phyloP scores from a whole-genome alignment of 2,329 filamentous ascomycete genomes.

The Colletotrichum tamarilloi region DNA sequence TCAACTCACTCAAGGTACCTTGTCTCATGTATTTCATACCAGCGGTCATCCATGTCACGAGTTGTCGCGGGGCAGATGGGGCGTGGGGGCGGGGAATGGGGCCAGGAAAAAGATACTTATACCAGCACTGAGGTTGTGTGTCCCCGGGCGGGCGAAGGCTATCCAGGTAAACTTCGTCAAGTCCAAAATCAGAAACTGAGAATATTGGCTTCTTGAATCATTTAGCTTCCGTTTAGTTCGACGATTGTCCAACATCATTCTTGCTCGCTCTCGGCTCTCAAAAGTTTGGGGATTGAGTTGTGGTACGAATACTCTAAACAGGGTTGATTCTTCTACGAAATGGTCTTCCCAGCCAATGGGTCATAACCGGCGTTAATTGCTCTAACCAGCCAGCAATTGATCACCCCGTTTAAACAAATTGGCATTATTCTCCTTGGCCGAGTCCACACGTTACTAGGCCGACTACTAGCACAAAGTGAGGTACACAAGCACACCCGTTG shows the following conservation, averaged over 20 bases:
- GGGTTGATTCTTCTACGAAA: not conserved
- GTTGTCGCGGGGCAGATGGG: conserved; percentile 17
- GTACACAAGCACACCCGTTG: not conserved
- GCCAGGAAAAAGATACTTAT: not conserved
- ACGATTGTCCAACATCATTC: not conserved
- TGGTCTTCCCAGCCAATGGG: not conserved
- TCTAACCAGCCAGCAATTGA: conserved; percentile 1
- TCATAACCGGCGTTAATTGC: conserved; percentile 26
- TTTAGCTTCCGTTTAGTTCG: not conserved
- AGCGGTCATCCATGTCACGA: conserved; percentile 8
- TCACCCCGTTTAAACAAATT: not conserved
- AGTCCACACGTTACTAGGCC: not conserved
- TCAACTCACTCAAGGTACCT: not conserved
- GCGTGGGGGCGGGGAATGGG: conserved; percentile 24
- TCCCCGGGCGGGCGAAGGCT: not conserved
- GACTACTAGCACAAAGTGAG: not conserved
- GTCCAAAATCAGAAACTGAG: not conserved
- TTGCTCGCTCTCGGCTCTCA: not conserved
- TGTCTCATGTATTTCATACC: not conserved
- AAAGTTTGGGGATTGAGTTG: not conserved
- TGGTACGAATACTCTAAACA: no score
- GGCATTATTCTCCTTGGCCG: conserved; percentile 24
- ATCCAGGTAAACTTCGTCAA: not conserved
- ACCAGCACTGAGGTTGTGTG: not conserved
- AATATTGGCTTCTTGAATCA: not conserved